Evolutionary conservation across 441 rosid species (phyloP).

Genomic region (Biscutella laevigata): DNA sequence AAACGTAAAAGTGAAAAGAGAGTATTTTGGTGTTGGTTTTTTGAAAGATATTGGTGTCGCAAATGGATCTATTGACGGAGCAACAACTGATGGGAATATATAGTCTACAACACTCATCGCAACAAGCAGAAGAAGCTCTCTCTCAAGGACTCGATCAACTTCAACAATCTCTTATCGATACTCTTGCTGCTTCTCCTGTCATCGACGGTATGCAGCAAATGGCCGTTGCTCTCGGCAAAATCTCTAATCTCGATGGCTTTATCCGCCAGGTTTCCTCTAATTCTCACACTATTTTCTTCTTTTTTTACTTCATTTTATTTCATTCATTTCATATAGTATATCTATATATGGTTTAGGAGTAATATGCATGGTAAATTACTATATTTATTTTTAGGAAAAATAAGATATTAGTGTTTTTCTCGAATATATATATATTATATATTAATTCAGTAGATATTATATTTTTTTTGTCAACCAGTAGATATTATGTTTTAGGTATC

Average conservation of each 20-base stretch:
- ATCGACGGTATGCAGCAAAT: constrained; percentile 64
- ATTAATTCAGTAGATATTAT: no score
- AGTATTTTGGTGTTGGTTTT: no score
- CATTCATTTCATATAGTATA: no score
- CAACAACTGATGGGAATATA: constrained; percentile 67
- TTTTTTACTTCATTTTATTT: neutral
- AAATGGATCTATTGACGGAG: constrained; percentile 57
- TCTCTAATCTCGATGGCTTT: constrained; percentile 63
- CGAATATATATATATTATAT: no score
- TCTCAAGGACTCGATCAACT: constrained; percentile 66
- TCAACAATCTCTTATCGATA: constrained; percentile 56
- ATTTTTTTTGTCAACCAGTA: no score
- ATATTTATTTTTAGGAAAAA: no score
- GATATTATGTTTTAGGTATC: no score
- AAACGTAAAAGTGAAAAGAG: no score
- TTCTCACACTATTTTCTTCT: neutral
- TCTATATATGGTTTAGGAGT: no score
- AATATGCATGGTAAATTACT: no score
- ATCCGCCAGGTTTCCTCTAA: constrained; percentile 57
- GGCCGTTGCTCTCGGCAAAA: constrained; percentile 60
- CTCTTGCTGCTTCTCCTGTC: constrained; percentile 35
- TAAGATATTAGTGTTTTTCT: no score
- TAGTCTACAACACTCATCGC: constrained; percentile 61
- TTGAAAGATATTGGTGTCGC: constrained; percentile 46
- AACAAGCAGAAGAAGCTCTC: constrained; percentile 71